Evolutionary conservation across 768 basidiomycete genomes (phyloP).

Genomic region (Suillus fuscotomentosus): DNA sequence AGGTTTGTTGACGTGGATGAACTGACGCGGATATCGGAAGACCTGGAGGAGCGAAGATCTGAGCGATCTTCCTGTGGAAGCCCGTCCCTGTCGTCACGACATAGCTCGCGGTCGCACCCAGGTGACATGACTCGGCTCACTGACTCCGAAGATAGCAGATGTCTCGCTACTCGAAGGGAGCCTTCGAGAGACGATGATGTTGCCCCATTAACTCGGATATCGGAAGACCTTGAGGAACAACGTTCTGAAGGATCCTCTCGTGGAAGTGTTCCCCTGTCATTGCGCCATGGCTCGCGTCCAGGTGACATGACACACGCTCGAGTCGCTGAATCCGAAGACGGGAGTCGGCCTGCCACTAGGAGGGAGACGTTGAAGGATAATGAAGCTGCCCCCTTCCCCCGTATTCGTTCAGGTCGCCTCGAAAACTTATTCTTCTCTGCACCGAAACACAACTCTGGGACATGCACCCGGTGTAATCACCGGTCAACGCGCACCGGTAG

Average conservation of each 20-base stretch:
- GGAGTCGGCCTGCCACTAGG: background rate
- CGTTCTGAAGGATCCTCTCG: constrained; percentile 45
- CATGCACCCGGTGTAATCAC: constrained; percentile 66
- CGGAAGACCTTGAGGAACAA: constrained; percentile 64
- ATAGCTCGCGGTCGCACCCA: constrained; percentile 4
- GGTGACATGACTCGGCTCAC: constrained; percentile 1
- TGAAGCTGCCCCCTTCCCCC: constrained; percentile 67
- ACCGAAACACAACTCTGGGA: constrained; percentile 69
- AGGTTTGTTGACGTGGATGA: constrained; percentile 59
- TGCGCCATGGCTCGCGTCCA: background rate
- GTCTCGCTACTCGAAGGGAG: background rate
- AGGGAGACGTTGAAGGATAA: constrained; percentile 12
- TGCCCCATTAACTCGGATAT: constrained; percentile 39
- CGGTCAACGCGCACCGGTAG: background rate
- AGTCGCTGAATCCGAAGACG: background rate
- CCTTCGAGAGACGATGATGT: background rate
- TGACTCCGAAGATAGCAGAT: background rate
- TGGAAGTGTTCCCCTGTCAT: background rate
- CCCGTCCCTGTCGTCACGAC: constrained; percentile 17
- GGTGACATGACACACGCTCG: background rate
- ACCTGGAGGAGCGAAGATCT: constrained; percentile 65
- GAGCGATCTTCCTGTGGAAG: constrained; percentile 37
- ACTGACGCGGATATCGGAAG: constrained; percentile 58
- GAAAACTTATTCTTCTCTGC: constrained; percentile 82
- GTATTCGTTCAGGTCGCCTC: constrained; percentile 74